phyloP scores from a whole-genome alignment of 2,329 filamentous ascomycete species.

The Blastomyces emzantsi region DNA sequence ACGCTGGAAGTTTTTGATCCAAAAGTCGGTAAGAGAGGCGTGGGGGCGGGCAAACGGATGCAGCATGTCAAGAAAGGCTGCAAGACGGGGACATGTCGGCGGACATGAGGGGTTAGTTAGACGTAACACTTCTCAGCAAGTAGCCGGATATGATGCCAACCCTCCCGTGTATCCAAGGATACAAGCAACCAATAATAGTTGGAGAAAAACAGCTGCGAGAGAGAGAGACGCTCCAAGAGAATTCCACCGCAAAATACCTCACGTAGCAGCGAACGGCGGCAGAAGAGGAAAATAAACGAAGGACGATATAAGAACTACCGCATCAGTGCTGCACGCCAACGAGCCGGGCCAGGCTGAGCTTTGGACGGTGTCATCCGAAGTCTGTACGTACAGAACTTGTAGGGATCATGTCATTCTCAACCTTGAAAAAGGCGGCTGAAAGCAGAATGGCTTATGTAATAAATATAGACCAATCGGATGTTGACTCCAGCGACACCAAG shows the following conservation, averaged over 20 bases:
- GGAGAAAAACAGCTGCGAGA: neutral
- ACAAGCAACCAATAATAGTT: neutral
- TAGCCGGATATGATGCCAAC: neutral
- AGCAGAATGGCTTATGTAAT: too few relatives aligned
- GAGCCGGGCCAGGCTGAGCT: too few relatives aligned
- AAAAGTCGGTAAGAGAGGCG: neutral
- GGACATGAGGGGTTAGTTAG: neutral
- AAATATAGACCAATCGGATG: neutral
- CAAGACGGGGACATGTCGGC: neutral
- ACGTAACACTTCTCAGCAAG: neutral
- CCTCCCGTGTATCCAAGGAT: neutral
- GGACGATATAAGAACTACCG: neutral
- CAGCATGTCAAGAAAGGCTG: neutral
- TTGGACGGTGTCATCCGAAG: too few relatives aligned
- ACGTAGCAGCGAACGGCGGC: neutral
- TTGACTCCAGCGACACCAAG: fast-evolving
- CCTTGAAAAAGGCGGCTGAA: too few relatives aligned
- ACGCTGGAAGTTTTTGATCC: neutral
- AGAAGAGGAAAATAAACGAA: neutral
- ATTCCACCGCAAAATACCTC: neutral
- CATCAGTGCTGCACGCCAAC: neutral
- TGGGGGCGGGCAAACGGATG: neutral
- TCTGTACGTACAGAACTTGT: neutral
- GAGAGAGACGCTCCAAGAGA: neutral
- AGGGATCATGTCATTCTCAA: neutral